These are phyloP conservation scores for Melanomma pulvis-pyrius DNA, from an alignment of 495 filamentous ascomycete species.

Conservation along the genomic window DNA sequence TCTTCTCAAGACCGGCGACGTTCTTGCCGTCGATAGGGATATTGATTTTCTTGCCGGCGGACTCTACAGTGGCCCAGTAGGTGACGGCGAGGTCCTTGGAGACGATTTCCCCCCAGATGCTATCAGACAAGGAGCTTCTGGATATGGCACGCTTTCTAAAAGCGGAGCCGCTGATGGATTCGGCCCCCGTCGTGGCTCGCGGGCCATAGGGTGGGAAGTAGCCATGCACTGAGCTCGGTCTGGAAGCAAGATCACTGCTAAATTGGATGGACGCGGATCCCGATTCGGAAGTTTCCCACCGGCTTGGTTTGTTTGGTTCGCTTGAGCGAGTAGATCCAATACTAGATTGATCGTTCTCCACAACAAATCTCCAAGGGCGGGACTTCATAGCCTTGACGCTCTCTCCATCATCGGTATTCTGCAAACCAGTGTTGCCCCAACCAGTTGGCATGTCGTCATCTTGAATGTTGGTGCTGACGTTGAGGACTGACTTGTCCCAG, in stretches of 20 bases:
- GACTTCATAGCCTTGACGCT: not conserved
- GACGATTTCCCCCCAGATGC: not conserved
- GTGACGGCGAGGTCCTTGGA: conserved; percentile 3
- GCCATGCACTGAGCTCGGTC: too few relatives aligned
- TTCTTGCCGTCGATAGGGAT: conserved; percentile 5
- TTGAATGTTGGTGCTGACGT: not conserved
- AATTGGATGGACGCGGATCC: too few relatives aligned
- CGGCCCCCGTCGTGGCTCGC: not conserved
- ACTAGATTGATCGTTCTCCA: not conserved
- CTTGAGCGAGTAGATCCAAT: not conserved
- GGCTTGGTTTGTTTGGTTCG: too few relatives aligned
- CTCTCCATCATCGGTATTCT: not conserved
- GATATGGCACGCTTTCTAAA: too few relatives aligned
- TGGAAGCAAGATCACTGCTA: too few relatives aligned
- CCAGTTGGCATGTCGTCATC: not conserved
- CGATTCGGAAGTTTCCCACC: too few relatives aligned
- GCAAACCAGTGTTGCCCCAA: not conserved
- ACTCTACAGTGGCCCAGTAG: conserved; percentile 7
- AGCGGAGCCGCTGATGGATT: not conserved
- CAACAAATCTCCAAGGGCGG: not conserved
- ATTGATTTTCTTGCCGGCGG: not conserved
- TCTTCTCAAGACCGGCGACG: conserved; percentile 10
- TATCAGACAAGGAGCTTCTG: too few relatives aligned
- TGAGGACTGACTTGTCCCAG: not conserved
- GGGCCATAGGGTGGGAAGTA: not conserved